These are phyloP conservation scores for Primulina eburnea DNA, from an alignment of 257 asterid species.

Conservation along the genomic window DNA sequence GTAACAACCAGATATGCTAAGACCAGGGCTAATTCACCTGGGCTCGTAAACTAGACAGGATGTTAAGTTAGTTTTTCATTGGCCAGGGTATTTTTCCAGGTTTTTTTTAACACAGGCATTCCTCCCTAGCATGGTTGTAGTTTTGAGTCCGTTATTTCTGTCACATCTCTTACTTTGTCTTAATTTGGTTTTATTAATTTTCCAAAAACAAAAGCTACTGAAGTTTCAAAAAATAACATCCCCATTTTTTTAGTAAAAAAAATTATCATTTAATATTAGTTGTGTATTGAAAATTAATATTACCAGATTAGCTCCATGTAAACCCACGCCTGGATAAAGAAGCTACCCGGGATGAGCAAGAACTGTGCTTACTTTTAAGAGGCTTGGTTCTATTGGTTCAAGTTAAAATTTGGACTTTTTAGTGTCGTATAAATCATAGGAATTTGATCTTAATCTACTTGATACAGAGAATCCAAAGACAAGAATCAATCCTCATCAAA, in stretches of 20 bases:
- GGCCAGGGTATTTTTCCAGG: background rate
- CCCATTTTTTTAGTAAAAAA: background rate
- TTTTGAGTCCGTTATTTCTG: too few relatives aligned
- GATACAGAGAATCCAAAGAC: slow-evolving; percentile 5
- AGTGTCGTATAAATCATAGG: background rate
- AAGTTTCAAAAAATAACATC: background rate
- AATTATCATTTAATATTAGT: too few relatives aligned
- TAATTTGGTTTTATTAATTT: too few relatives aligned
- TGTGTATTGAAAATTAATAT: too few relatives aligned
- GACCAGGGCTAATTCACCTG: background rate
- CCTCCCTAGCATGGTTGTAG: background rate
- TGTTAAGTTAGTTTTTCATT: background rate
- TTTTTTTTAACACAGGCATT: background rate
- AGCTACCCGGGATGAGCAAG: background rate
- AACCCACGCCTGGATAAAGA: too few relatives aligned
- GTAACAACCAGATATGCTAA: background rate
- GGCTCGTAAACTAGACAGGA: background rate
- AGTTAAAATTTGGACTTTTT: background rate
- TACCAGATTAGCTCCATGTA: background rate
- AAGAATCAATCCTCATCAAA: slow-evolving; percentile 2
- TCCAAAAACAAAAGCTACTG: too few relatives aligned
- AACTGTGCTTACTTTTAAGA: background rate
- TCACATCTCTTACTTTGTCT: background rate
- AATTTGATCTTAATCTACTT: background rate
- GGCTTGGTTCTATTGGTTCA: background rate